Percentiles rank a stretch among this genome's conserved stretches.
These are phyloP conservation scores for Nakazawaea holstii DNA, from an alignment of 805 yeast species.

Conservation along the genomic window DNA sequence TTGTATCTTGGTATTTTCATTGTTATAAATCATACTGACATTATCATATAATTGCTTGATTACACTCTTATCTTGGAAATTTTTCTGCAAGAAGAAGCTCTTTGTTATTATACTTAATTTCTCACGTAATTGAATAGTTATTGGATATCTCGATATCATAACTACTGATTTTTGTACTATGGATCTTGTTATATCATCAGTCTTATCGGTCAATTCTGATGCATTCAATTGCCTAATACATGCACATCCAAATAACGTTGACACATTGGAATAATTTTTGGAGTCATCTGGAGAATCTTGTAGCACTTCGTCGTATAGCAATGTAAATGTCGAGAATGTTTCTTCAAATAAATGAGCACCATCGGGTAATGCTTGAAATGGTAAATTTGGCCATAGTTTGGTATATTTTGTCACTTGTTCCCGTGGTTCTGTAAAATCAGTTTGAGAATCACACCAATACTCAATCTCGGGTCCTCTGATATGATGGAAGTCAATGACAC, in stretches of 20 bases:
- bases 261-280: slow-evolving; percentile 25
- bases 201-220: slow-evolving; percentile 48
- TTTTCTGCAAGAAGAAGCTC: slow-evolving; percentile 76
- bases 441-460: slow-evolving; percentile 63
- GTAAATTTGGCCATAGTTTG: slow-evolving; percentile 74
- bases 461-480: slow-evolving; percentile 91
- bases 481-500: slow-evolving; percentile 92
- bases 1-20: slow-evolving; percentile 10
- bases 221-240: slow-evolving; percentile 82
- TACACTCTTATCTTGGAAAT: slow-evolving; percentile 65
- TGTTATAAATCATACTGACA: slow-evolving; percentile 38
- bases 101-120: slow-evolving; percentile 86
- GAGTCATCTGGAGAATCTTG: slow-evolving; percentile 39
- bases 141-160: slow-evolving; percentile 78
- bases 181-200: slow-evolving; percentile 71
- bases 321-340: slow-evolving; percentile 85
- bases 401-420: slow-evolving; percentile 26
- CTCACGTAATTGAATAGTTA: slow-evolving; percentile 83
- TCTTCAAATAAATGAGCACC: slow-evolving; percentile 94
- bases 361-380: slow-evolving; percentile 95
- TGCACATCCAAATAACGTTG: slow-evolving; percentile 90
- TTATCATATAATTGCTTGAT: slow-evolving; percentile 69
- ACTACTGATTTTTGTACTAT: slow-evolving; percentile 90
- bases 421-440: slow-evolving; percentile 23
- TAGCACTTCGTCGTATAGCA: slow-evolving; percentile 58